Evolutionary conservation across 2,329 filamentous ascomycete genomes (phyloP), one percentile per base, ranked within the genome.

Genomic region (Aspergillus japonicus): DNA sequence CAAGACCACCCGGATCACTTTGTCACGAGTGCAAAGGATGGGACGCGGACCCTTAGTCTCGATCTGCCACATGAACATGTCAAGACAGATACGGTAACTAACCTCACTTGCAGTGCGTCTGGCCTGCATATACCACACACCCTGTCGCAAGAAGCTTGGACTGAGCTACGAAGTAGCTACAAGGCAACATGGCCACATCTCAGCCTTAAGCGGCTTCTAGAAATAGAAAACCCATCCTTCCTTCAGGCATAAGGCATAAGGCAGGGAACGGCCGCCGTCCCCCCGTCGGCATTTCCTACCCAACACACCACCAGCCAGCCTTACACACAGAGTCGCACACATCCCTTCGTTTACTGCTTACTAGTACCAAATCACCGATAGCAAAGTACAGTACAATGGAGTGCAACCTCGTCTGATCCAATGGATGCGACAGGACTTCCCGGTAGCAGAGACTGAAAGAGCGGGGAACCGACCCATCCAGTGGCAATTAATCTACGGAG

Each of bases 161-260:
- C n/a, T 19, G 39, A 44, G 39, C 39, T 44, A 35, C 39, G 16
- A 19, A n/a, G 39, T 44, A 35, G 33, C 33, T 35, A 44, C 39
- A 16, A 16, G 16, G n/a, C 16, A 44, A 44, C 39, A 33, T 21
- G 11, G 19, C 19, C 42, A 48, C 31, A 24, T 19, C 44, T 48
- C 53, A 47, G 53, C 42, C 53, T 55, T 55, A 48, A 33, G 47
- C 26, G 26, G 39, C 12, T 55, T 24, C 53, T 47, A 21, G 53
- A 55, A 47, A 14, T 54, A 14, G 16, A 21, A 47, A 47, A 11
- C 6, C 16, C 39, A n/a, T 44, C 26, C 53, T 55, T 31, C 53
- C 47, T 39, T 44, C 48, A 55, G 53, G 50, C 50, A 52, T 21
- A 21, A 21, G 39, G 39, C 39, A 44, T 44, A 44, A 44, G 39